Evolutionary conservation across 768 basidiomycete species (phyloP).

Genomic region (Boletus speciosus): DNA sequence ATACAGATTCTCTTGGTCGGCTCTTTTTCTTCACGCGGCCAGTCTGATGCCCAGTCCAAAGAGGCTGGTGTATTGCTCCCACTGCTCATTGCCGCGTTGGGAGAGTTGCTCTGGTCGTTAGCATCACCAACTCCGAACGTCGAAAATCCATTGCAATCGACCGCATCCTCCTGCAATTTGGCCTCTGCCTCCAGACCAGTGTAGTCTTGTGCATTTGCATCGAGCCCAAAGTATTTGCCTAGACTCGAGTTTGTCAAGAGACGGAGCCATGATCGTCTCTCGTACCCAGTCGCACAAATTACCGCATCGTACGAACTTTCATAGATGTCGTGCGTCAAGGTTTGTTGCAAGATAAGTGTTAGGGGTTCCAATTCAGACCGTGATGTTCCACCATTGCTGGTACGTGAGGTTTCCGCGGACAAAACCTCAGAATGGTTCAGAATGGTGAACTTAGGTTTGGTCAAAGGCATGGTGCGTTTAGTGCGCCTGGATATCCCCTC

Average conservation of each 20-base stretch:
- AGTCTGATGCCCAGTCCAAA: conserved; percentile 19
- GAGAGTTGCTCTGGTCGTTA: neutral
- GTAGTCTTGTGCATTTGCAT: conserved; percentile 1
- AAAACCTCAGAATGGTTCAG: conserved; percentile 36
- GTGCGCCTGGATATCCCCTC: conserved; percentile 39
- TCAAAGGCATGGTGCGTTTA: conserved; percentile 3
- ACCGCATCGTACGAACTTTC: conserved; percentile 43
- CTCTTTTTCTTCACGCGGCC: conserved; percentile 15
- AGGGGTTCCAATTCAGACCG: conserved; percentile 1
- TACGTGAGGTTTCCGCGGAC: conserved; percentile 23
- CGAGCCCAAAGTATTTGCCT: conserved; percentile 37
- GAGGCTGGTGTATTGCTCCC: conserved; percentile 10
- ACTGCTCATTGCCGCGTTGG: neutral
- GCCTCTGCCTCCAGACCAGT: conserved; percentile 10
- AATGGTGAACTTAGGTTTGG: conserved; percentile 35
- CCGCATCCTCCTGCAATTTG: neutral
- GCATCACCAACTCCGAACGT: conserved; percentile 3
- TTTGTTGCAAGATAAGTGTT: conserved; percentile 35
- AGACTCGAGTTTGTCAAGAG: conserved; percentile 40
- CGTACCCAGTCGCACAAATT: conserved; percentile 54
- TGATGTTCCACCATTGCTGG: neutral
- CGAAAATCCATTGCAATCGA: neutral
- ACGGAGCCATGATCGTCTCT: conserved; percentile 44
- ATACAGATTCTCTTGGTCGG: conserved; percentile 25
- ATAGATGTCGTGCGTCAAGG: conserved; percentile 32